Evolutionary conservation across 352 stramenopile genomes (phyloP), one percentile per base, ranked within the genome.

Genomic region (Saprolegnia parasitica): DNA sequence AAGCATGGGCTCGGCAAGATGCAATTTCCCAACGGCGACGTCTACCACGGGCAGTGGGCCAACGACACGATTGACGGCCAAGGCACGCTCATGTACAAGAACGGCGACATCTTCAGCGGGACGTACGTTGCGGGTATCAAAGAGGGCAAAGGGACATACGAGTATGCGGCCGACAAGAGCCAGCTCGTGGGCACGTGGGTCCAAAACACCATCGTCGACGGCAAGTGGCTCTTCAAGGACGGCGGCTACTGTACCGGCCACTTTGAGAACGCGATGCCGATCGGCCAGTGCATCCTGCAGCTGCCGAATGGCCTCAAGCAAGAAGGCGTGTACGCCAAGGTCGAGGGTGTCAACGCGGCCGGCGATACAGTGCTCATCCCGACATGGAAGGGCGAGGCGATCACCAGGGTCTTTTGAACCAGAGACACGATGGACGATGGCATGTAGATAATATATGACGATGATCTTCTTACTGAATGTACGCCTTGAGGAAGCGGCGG

Each of bases 401-500:
- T 90, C 65, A 77, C 90, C 29, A 89, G 87, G 71, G 81, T 91
- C 11, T 70, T 70, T 62, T 70, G 47, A 68, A 10, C 20, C 56
- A 4, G 35, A 46, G n/a, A n/a, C 10, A n/a, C n/a, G n/a, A n/a
- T n/a, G n/a, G n/a, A n/a, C n/a, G n/a, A n/a, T n/a, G 1, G 42
- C 18, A n/a, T 49, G 42, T 49, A 49, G 1, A 49, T 49, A 49
- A 15, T 49, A n/a, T 15, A n/a, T 49, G 11, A 49, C 11, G 11
- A n/a, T 3, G 13, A 49, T 10, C 11, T 77, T 66, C 23, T 64
- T 87, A 95, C 75, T 93, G 83, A 56, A 95, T 86, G 73, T 93
- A 99, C 78, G 98, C 99, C 75, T 97, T 98, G 64, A 99, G 76
- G 79, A 99, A 99, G 66, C 93, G 82, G 63, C 94, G 96, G 80